Base-by-base conservation (phyloP, 495 filamentous ascomycete species). In the Patellaria atrata region DNA sequence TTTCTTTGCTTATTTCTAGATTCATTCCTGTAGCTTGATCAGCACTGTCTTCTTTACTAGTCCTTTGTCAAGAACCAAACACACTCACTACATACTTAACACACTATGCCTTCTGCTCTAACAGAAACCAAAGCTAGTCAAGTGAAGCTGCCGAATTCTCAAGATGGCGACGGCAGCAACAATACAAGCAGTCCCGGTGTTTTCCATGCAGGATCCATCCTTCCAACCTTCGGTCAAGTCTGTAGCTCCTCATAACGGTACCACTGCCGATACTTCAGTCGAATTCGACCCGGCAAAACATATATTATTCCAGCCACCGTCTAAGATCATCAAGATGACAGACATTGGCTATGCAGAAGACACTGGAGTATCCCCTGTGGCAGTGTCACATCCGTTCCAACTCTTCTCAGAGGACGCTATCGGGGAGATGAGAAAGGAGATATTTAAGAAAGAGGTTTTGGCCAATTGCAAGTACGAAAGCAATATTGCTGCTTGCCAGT, bases 361-460 rank as follows among this genome's bases (percentile, higher is more conserved):
- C 38, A 62, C 52, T 26, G 76, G 75, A 8, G 60, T 81, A 21
- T 81, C 77, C 12, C 63, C 68, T 0, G 59, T 79, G 29, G 77
- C 72, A 20, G 76, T 82, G 28, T 77, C 74, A 3, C 73, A 80
- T 45, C 76, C 79, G 1, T 84, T 84, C 51, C 65, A 67, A 8
- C 61, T 82, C n/a, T 82, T 82, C 56, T 72, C 72, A 18, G 52
- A 61, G 24, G 75, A 78, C 39, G 77, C 75, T 8, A 59, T 82
- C 30, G 54, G 67, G 37, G 63, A 64, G 34, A 79, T 82, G 69
- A 64, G 78, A 41, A 54, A 59, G 11, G 77, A 84, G 48, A 69
- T 79, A 3, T 59, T 82, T 22, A 65, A 64, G 25, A 55, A 66
- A 5, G 65, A 72, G 38, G 75, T 82, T n/a, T 62, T 68, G 52